Base-by-base conservation (phyloP, 2,329 filamentous ascomycete species). In the Apiospora malaysiana region DNA sequence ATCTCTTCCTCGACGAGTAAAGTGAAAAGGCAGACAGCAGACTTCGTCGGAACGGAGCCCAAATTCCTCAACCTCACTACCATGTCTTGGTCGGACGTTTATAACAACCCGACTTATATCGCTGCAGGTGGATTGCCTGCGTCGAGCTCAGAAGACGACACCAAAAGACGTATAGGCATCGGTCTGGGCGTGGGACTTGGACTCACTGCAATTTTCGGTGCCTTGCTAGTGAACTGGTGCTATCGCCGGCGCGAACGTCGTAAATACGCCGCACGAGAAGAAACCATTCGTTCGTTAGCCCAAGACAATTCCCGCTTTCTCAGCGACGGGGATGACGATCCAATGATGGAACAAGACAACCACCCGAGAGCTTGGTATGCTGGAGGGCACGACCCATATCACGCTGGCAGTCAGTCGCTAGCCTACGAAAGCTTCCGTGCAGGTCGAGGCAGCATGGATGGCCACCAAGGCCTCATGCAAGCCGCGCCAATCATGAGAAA, bases 131-230 rank as follows among this genome's bases (percentile, higher is more conserved):
- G 74, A 63, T 46, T 0, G 78, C 80, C 10, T 75, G 71, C 47
- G 1, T 66, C 71, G 3, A 66, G 65, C 42, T 73, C 67, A 42
- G 56, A 1, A 75, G 66, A 69, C 25, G 71, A 72, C 43, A 71
- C 45, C 32, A 77, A 76, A 37, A 83, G 83, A 72, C 87, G 85
- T 66, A 81, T 91, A 5, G 90, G 90, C 0, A 82, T 93, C 0
- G 91, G 91, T 0, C 81, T 91, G 2, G 92, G 91, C 0, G 78
- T 94, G 1, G 91, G 92, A 1, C 80, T 94, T 1, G 92, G 91
- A 1, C 77, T 92, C 1, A 82, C 87, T 0, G 82, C 88, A 1
- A 76, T 89, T 2, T 72, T 89, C 10, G 79, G 83, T 0, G 80
- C 86, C 0, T 73, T 86, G 2, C 32, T 88, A 12, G 69, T 87